These are phyloP conservation scores for Moesziomyces sp. DNA, from an alignment of 1,284 basidiomycete genomes.

Conservation along the genomic window DNA sequence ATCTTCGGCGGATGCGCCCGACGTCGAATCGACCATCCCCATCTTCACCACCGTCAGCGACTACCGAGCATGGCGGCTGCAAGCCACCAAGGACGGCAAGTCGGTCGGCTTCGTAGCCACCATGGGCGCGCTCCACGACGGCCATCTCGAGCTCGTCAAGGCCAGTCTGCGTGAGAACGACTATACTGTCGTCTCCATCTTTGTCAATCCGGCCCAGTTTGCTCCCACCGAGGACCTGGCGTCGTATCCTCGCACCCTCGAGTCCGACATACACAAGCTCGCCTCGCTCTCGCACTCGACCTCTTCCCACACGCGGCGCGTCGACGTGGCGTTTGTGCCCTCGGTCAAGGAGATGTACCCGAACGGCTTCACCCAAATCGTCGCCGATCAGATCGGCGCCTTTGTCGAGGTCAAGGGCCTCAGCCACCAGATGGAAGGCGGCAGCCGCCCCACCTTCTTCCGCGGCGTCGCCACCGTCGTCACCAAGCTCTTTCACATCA, in stretches of 20 bases:
- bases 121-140: conserved; percentile 95
- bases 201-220: conserved; percentile 98
- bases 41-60: conserved; percentile 79
- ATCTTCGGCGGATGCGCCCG: conserved; percentile 30
- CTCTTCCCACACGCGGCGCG: conserved; percentile 8
- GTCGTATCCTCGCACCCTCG: conserved; percentile 83
- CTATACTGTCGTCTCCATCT: conserved; percentile 90
- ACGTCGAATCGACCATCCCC: conserved; percentile 74
- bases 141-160: conserved; percentile 82
- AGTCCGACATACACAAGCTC: conserved; percentile 55
- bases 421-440: conserved; percentile 84
- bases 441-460: conserved; percentile 87
- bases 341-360: conserved; percentile 75
- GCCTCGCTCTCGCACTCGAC: conserved; percentile 19
- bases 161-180: conserved; percentile 82
- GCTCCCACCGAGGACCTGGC: conserved; percentile 92
- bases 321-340: conserved; percentile 54
- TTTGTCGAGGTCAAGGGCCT: conserved; percentile 91
- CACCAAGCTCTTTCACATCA: conserved; percentile 90
- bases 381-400: conserved; percentile 82
- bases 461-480: conserved; percentile 95
- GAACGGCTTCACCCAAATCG: conserved; percentile 82
- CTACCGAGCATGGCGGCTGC: conserved; percentile 81
- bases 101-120: conserved; percentile 90
- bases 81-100: conserved; percentile 69